A percentile compares a stretch with the other conserved stretches of the same genome.
Evolutionary conservation across 2,329 filamentous ascomycete species (phyloP).

Genomic region (Botrytis squamosa): DNA sequence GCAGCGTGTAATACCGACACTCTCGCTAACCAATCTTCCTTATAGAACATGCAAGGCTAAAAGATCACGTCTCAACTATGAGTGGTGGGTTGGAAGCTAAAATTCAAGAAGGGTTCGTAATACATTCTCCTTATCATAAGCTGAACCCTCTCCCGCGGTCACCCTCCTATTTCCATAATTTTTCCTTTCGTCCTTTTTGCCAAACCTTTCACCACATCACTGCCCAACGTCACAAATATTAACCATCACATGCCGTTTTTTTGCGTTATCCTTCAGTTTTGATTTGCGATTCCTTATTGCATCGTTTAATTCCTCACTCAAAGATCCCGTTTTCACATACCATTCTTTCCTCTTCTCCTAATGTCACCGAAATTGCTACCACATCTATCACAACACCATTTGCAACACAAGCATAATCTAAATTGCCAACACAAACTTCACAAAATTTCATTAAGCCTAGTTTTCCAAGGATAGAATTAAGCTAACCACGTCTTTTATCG

Average conservation of each 20-base stretch:
- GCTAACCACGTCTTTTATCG: slow-evolving; percentile 15
- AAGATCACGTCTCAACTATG: slow-evolving; percentile 85
- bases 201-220: slow-evolving; percentile 22
- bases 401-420: slow-evolving; percentile 1
- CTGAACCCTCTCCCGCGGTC: slow-evolving; percentile 12
- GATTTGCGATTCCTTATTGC: slow-evolving; percentile 14
- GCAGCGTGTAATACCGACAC: slow-evolving; percentile 32
- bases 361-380: slow-evolving; percentile 8
- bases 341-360: not conserved
- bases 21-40: slow-evolving; percentile 43
- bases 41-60: slow-evolving; percentile 85
- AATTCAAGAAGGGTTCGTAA: slow-evolving; percentile 85
- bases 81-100: slow-evolving; percentile 84
- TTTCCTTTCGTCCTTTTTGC: slow-evolving; percentile 21
- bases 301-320: not conserved
- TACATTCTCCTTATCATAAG: slow-evolving; percentile 21
- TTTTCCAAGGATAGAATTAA: slow-evolving; percentile 2
- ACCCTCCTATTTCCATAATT: not conserved
- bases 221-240: slow-evolving; percentile 21
- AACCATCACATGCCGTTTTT: slow-evolving; percentile 22
- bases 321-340: not conserved
- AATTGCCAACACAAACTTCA: not conserved
- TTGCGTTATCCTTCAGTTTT: not conserved
- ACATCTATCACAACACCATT: not conserved
- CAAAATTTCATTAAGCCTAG: not conserved